Evolutionary conservation across 1,284 basidiomycete species (phyloP).

Genomic region (Puccinia polysora): DNA sequence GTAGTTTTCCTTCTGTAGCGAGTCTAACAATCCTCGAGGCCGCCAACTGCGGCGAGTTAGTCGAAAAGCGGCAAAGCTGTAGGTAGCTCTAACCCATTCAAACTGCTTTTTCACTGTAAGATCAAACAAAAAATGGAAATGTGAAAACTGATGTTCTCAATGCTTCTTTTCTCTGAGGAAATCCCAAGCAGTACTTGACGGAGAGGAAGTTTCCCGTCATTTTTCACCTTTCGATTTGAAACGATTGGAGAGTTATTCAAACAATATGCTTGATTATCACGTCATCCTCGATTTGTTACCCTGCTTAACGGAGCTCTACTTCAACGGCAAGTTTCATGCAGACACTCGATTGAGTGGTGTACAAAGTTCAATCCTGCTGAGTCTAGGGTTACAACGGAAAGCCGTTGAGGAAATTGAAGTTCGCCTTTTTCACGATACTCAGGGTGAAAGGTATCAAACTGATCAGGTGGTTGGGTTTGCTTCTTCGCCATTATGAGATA

Average conservation of each 20-base stretch:
- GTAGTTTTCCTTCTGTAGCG: slow-evolving; percentile 81
- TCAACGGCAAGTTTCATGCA: slow-evolving; percentile 66
- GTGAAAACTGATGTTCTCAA: not conserved
- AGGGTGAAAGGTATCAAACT: not conserved
- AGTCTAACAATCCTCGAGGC: slow-evolving; percentile 85
- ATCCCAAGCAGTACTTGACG: slow-evolving; percentile 41
- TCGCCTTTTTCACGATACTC: slow-evolving; percentile 1
- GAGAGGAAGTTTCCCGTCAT: slow-evolving; percentile 67
- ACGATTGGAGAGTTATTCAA: slow-evolving; percentile 88
- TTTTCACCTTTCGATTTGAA: slow-evolving; percentile 93
- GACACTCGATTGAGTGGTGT: slow-evolving; percentile 68
- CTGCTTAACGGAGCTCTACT: slow-evolving; percentile 72
- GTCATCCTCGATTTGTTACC: slow-evolving; percentile 90
- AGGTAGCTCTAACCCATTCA: slow-evolving; percentile 1
- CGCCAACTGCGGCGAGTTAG: slow-evolving; percentile 61
- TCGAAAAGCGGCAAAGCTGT: slow-evolving; percentile 31
- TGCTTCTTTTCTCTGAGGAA: not conserved
- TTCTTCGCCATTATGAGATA: not conserved
- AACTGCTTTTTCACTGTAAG: not conserved
- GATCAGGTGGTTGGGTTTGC: not conserved
- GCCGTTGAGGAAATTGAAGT: slow-evolving; percentile 76
- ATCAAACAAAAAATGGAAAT: not conserved
- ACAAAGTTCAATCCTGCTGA: slow-evolving; percentile 75
- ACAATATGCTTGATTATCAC: slow-evolving; percentile 94
- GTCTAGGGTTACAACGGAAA: slow-evolving; percentile 87